phyloP scores from a whole-genome alignment of 352 stramenopile species.

The Discostella stelligera region DNA sequence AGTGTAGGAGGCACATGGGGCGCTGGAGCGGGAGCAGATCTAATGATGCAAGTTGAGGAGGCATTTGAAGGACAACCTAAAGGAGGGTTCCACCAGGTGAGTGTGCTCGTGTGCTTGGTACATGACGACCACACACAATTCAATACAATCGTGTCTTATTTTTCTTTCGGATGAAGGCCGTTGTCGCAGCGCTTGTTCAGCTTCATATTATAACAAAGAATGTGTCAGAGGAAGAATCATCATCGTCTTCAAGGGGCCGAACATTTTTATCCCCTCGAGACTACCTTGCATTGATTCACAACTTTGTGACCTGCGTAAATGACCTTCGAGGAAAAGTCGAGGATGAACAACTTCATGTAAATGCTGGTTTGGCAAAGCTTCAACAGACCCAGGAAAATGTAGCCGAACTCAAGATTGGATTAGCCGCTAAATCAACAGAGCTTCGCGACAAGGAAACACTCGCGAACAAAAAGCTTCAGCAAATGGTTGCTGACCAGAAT shows the following conservation, averaged over 20 bases:
- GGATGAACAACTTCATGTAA: conserved; percentile 93
- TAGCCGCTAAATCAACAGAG: conserved; percentile 92
- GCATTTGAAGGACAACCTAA: conserved; percentile 67
- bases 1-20: conserved; percentile 74
- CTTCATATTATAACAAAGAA: conserved; percentile 82
- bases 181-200: conserved; percentile 86
- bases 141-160: neutral
- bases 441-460: conserved; percentile 95
- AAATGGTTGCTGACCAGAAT: conserved; percentile 99
- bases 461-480: conserved; percentile 97
- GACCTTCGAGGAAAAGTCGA: conserved; percentile 86
- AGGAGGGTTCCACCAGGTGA: conserved; percentile 68
- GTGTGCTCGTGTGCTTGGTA: neutral
- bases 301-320: conserved; percentile 87
- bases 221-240: conserved; percentile 64
- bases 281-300: conserved; percentile 85
- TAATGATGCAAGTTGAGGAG: conserved; percentile 74
- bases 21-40: conserved; percentile 65
- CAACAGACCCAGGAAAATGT: conserved; percentile 97
- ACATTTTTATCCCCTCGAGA: conserved; percentile 86
- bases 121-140: neutral
- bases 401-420: conserved; percentile 85
- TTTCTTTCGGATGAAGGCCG: conserved; percentile 38
- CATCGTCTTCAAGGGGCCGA: conserved; percentile 61
- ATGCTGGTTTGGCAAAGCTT: conserved; percentile 97